Base-by-base conservation (phyloP, 140 eudicot species). In the Stevia rebaudiana region DNA sequence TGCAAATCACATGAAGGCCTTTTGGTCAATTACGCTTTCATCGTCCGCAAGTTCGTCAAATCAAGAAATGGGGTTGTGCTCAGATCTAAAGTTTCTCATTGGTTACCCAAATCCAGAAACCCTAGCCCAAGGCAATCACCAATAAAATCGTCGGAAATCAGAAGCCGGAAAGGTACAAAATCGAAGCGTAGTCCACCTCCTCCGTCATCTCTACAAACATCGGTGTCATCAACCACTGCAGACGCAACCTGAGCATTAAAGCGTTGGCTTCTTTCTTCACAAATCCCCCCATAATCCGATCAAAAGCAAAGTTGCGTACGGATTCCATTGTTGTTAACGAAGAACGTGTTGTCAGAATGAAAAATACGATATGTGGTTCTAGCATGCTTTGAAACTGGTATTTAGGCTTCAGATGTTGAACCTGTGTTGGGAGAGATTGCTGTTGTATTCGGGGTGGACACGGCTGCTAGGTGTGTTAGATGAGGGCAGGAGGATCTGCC, bases 191-290 rank as follows among this genome's bases (percentile, higher is more conserved):
- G 7, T 72, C 39, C 11, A 72, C 55, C 42, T 72, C 77, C 63
- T 72, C 56, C 77, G 3, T 52, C 71, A 62, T 53, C n/a, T n/a
- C n/a, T n/a, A n/a, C n/a, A n/a, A n/a, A n/a, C n/a, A n/a, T n/a
- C n/a, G n/a, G n/a, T n/a, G 58, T 9, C 31, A 72, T 53, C 56
- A 72, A n/a, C 71, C 63, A 72, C 65, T 56, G 63, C 47, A 72
- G 21, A 21, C 64, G 15, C 30, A 73, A 30, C 78, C 61, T 24
- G 39, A 50, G 28, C 76, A 71, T 61, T 70, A 71, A 17, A 43
- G 58, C 66, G 58, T 63, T 63, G 64, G 55, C 78, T 58, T 73
- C 67, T 23, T 73, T 73, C 78, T 73, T 72, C 25, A 65, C 61
- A 67, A 73, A 46, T 61, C 55, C 31, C 78, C 78, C 21, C 72